Base-by-base conservation (phyloP, 768 basidiomycete genomes). In the Aureoboletus auriporus region DNA sequence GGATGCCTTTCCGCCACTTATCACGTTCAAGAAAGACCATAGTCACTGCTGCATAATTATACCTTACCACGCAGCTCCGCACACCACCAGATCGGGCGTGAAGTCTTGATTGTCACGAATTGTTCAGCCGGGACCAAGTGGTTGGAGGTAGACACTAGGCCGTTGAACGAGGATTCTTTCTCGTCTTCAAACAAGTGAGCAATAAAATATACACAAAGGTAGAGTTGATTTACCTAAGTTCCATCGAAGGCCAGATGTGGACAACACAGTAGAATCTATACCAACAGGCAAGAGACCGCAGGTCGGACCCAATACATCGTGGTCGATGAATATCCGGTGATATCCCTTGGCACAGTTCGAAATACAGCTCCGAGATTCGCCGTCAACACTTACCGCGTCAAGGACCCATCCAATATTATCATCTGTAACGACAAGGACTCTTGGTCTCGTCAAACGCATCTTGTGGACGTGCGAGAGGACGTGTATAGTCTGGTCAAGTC, bases 271-370 rank as follows among this genome's bases (percentile, higher is more conserved):
- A 5, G 74, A 76, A 27, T 84, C 84, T 12, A 93, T 70, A 0
- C 94, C 96, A 3, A 98, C 78, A 1, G 96, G 96, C 9, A 99
- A 77, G n/a, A 98, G 77, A 0, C 94, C 96, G 63, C 96, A 99
- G 0, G 94, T 97, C 43, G 81, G 80, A 0, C 94, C 95, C 35
- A 96, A 71, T 8, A 83, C 56, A 0, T 67, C 58, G 55, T 90
- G 87, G 58, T 94, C 84, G 38, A 97, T 76, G 10, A 74, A 63
- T 49, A 99, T 88, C 5, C 67, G 61, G 63, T 98, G 95, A 59
- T 85, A 80, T 16, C 95, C 95, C 93, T 96, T 40, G 37, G 38
- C 26, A 34, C 7, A 14, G 13, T 28, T 52, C 39, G 50, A 26
- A 26, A 39, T 8, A n/a, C 5, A 11, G 12, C 12, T 17, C 13